Percentiles rank a stretch among this genome's conserved stretches.
These are phyloP conservation scores for Cladosporium sphaerospermum DNA, from an alignment of 2,329 filamentous ascomycete genomes.

Conservation along the genomic window DNA sequence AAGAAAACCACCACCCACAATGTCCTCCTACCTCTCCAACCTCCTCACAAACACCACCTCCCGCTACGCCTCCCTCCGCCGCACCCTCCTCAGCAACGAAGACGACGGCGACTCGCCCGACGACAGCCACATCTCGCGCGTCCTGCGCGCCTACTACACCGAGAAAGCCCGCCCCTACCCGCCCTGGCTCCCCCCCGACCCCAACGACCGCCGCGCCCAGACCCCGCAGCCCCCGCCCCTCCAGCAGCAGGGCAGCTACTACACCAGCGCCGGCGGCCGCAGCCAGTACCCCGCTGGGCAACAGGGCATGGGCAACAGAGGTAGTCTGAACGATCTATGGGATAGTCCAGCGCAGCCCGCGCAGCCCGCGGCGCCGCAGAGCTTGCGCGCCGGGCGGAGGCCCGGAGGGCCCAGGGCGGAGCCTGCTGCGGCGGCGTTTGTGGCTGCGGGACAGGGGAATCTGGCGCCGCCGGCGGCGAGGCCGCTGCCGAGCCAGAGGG, in stretches of 20 bases:
- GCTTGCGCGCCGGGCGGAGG: slow-evolving; percentile 32
- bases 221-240: slow-evolving; percentile 32
- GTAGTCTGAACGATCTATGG: slow-evolving; percentile 56
- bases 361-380: slow-evolving; percentile 37
- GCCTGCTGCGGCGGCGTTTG: slow-evolving; percentile 26
- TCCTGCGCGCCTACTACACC: slow-evolving; percentile 84
- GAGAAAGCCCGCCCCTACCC: slow-evolving; percentile 81
- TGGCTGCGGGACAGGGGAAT: too few relatives aligned
- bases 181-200: slow-evolving; percentile 81
- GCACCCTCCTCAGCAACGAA: slow-evolving; percentile 60
- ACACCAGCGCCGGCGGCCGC: slow-evolving; percentile 29
- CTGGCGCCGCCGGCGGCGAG: slow-evolving; percentile 29
- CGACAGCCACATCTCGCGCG: slow-evolving; percentile 90
- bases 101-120: slow-evolving; percentile 60
- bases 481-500: slow-evolving; percentile 65
- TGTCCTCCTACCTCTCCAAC: slow-evolving; percentile 78
- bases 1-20: slow-evolving; percentile 31
- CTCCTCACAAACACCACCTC: slow-evolving; percentile 53
- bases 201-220: slow-evolving; percentile 58
- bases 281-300: slow-evolving; percentile 15
- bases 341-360: slow-evolving; percentile 35
- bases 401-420: slow-evolving; percentile 16
- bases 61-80: slow-evolving; percentile 53
- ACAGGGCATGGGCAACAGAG: slow-evolving; percentile 32
- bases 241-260: slow-evolving; percentile 26